These are phyloP conservation scores for Naganishia albida DNA, from an alignment of 1,284 basidiomycete species.

Conservation along the genomic window DNA sequence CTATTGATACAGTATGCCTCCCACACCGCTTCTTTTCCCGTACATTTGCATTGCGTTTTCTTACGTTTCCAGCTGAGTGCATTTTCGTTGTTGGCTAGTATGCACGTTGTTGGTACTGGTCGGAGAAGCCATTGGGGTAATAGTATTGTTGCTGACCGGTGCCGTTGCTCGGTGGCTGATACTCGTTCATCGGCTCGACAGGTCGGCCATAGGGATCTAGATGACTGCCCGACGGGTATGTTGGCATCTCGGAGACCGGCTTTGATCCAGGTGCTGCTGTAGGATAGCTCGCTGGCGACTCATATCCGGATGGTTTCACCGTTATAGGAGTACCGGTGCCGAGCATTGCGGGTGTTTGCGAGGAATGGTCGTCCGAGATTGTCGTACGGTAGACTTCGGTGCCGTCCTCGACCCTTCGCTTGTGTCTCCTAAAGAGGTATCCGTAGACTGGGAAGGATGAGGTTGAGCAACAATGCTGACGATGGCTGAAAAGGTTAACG, in stretches of 20 bases:
- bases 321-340: constrained; percentile 8
- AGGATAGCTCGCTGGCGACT: constrained; percentile 12
- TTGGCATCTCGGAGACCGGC: neutral
- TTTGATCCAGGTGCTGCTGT: neutral
- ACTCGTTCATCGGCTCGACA: neutral
- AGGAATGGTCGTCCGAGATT: constrained; percentile 42
- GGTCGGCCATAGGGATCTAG: neutral
- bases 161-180: constrained; percentile 16
- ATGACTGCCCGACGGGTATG: constrained; percentile 1
- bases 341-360: constrained; percentile 38
- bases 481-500: neutral
- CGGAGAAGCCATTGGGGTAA: constrained; percentile 22
- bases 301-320: constrained; percentile 19
- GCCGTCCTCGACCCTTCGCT: constrained; percentile 50
- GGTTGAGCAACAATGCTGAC: constrained; percentile 9
- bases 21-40: neutral
- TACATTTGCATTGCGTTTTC: neutral
- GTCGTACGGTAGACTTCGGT: constrained; percentile 46
- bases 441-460: constrained; percentile 42
- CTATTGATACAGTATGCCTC: no score
- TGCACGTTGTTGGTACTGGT: constrained; percentile 21
- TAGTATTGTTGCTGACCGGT: constrained; percentile 25
- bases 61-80: no score
- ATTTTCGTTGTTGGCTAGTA: neutral
- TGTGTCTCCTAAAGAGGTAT: constrained; percentile 47